phyloP scores from a whole-genome alignment of 768 basidiomycete genomes.

The Mycena belliarum region DNA sequence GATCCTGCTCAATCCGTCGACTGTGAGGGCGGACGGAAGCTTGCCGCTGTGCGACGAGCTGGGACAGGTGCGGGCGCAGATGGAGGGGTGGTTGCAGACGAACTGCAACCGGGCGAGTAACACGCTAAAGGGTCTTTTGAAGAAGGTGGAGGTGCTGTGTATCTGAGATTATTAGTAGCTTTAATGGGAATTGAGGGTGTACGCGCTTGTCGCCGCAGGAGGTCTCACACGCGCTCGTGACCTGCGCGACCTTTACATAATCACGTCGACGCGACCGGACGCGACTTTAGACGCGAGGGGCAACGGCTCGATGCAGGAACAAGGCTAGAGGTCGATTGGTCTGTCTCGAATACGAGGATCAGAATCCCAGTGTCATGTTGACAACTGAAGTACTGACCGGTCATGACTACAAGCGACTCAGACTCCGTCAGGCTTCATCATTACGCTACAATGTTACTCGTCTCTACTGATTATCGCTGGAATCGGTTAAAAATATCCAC shows the following conservation, averaged over 20 bases:
- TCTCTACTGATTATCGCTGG: no score
- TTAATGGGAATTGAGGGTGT: no score
- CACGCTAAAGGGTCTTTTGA: slow-evolving; percentile 77
- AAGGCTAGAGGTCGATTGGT: no score
- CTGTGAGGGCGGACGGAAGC: slow-evolving; percentile 53
- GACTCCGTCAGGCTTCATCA: not conserved
- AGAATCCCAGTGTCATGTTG: no score
- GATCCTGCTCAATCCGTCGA: slow-evolving; percentile 77
- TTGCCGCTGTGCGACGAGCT: slow-evolving; percentile 79
- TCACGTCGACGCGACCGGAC: no score
- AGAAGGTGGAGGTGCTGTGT: slow-evolving; percentile 73
- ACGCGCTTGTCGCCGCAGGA: not conserved
- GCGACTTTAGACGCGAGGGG: no score
- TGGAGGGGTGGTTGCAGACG: slow-evolving; percentile 84
- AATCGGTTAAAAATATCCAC: no score
- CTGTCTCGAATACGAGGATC: no score
- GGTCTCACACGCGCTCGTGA: not conserved
- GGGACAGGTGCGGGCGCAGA: slow-evolving; percentile 63
- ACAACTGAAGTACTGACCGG: no score
- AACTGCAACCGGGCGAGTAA: slow-evolving; percentile 87
- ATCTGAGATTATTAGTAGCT: slow-evolving; percentile 16
- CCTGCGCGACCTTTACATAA: no score
- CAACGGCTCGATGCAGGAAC: no score
- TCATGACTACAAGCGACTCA: no score
- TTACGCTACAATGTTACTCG: not conserved